These are phyloP conservation scores for Periconia macrospinosa DNA, from an alignment of 2,329 filamentous ascomycete genomes.

Conservation along the genomic window DNA sequence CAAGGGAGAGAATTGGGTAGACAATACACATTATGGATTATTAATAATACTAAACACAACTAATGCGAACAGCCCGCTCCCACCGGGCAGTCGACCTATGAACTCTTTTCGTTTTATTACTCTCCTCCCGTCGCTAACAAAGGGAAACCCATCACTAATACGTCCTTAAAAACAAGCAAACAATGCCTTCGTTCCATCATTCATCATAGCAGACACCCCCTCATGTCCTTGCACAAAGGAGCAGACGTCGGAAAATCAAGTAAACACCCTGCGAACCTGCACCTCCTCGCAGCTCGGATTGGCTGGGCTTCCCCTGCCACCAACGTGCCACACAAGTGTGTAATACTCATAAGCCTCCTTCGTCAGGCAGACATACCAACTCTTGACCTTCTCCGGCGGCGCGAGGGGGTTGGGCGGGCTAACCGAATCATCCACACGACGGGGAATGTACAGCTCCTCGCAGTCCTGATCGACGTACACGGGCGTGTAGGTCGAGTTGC, in stretches of 20 bases:
- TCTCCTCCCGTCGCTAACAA: too few relatives aligned
- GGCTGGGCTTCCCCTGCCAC: slow-evolving; percentile 28
- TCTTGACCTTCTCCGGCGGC: slow-evolving; percentile 25
- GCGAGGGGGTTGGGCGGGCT: slow-evolving; percentile 21
- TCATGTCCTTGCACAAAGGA: neutral
- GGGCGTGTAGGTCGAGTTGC: slow-evolving; percentile 13
- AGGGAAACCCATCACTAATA: too few relatives aligned
- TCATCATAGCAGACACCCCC: too few relatives aligned
- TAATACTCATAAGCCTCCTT: slow-evolving; percentile 40
- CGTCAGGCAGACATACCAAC: slow-evolving; percentile 49
- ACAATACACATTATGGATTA: too few relatives aligned
- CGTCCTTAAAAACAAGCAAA: too few relatives aligned
- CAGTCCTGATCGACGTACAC: slow-evolving; percentile 44
- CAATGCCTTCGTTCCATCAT: too few relatives aligned
- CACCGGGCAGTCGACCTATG: too few relatives aligned
- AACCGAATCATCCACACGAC: slow-evolving; percentile 41
- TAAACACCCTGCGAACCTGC: slow-evolving; percentile 36
- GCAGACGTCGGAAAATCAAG: slow-evolving; percentile 4
- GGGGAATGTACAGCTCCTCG: slow-evolving; percentile 40
- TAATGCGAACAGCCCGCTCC: too few relatives aligned
- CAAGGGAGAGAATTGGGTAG: too few relatives aligned
- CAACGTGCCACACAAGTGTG: slow-evolving; percentile 48
- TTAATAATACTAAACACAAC: too few relatives aligned
- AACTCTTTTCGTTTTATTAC: too few relatives aligned
- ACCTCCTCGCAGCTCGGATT: slow-evolving; percentile 50